Base-by-base conservation (phyloP, 495 filamentous ascomycete species). In the Trichoderma reesei region DNA sequence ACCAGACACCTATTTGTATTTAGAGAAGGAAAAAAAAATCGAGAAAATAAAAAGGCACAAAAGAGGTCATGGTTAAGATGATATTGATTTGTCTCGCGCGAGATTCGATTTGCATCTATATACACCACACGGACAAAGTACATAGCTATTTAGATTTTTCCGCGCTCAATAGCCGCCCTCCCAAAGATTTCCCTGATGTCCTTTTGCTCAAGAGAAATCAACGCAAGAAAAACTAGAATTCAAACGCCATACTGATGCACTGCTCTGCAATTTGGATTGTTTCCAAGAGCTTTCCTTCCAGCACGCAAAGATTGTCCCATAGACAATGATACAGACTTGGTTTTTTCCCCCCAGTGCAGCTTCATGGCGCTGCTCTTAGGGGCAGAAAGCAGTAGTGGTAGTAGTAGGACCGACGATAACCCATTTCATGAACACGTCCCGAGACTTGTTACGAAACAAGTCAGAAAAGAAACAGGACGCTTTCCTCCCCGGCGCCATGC, bases 371-470 rank as follows among this genome's bases (percentile, higher is more conserved):
- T n/a, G n/a, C n/a, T n/a, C n/a, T n/a, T n/a, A n/a, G n/a, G n/a
- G n/a, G n/a, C n/a, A n/a, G n/a, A n/a, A n/a, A n/a, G n/a, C n/a
- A n/a, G n/a, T n/a, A n/a, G n/a, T n/a, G n/a, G n/a, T n/a, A n/a
- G n/a, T n/a, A n/a, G n/a, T 13, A 31, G 48, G 31, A 56, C 9
- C n/a, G 16, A n/a, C 44, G 7, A 31, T 3, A 56, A 56, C 51
- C 51, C 51, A 14, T 56, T 56, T 56, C 51, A 56, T 56, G 51
- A 56, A n/a, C 51, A 31, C 51, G 51, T 56, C 51, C 51, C 7
- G 34, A 56, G n/a, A n/a, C n/a, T n/a, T 56, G 51, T 56, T 9
- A 56, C 51, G 16, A 56, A 20, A 54, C 20, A 26, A 31, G n/a
- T n/a, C n/a, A n/a, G n/a, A n/a, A 33, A 56, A 14, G 31, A 33